These are phyloP conservation scores for Dothidotthia symphoricarpi DNA, from an alignment of 2,329 filamentous ascomycete genomes.

Conservation along the genomic window DNA sequence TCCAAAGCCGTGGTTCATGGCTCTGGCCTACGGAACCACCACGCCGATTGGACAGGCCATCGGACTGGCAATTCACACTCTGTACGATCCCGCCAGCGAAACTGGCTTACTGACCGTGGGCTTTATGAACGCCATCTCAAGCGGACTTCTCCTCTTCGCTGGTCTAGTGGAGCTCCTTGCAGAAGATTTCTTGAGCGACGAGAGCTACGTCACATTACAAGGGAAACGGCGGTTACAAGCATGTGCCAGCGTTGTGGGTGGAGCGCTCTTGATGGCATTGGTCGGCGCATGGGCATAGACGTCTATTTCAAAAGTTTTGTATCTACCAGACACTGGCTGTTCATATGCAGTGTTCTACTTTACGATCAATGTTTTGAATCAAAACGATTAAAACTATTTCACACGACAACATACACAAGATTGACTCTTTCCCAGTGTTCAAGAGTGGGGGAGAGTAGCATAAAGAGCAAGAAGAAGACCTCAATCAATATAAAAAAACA, in stretches of 20 bases:
- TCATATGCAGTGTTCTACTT: no score
- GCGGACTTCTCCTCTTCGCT: slow-evolving; percentile 50
- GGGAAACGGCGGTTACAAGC: slow-evolving; percentile 61
- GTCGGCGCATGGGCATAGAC: slow-evolving; percentile 63
- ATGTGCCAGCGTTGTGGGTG: slow-evolving; percentile 60
- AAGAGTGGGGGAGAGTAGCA: no score
- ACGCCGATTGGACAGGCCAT: slow-evolving; percentile 53
- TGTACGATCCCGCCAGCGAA: slow-evolving; percentile 51
- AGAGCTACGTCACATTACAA: slow-evolving; percentile 59
- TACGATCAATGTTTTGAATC: no score
- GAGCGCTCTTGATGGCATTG: slow-evolving; percentile 63
- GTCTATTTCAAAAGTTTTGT: background rate
- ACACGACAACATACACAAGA: no score
- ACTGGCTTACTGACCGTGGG: slow-evolving; percentile 52
- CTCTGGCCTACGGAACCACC: slow-evolving; percentile 60
- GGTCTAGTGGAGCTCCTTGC: slow-evolving; percentile 52
- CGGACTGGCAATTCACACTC: slow-evolving; percentile 50
- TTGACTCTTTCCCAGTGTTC: no score
- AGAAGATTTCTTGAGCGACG: slow-evolving; percentile 59
- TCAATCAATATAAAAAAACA: no score
- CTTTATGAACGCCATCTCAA: slow-evolving; percentile 52
- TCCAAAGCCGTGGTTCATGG: slow-evolving; percentile 71
- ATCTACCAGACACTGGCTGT: no score
- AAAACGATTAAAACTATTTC: no score
- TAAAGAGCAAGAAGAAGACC: no score